Evolutionary conservation across 176 grass and related monocot genomes (phyloP).

Genomic region (Phoenix roebelenii): DNA sequence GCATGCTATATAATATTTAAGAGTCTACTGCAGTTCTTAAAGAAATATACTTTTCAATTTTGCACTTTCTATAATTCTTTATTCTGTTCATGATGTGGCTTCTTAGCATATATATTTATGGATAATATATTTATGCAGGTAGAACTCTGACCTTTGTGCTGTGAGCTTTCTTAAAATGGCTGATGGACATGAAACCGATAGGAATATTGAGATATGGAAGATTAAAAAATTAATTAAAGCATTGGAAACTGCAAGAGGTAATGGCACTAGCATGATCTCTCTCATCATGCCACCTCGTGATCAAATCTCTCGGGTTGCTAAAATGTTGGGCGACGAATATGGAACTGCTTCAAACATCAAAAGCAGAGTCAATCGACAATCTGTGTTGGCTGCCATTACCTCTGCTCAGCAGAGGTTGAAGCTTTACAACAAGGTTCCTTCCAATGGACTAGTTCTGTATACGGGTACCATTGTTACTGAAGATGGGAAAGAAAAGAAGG

Average conservation of each 20-base stretch:
- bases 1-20: too few species aligned
- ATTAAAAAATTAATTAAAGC: conserved; percentile 29
- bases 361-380: conserved; percentile 28
- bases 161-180: conserved; percentile 22
- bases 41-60: too few species aligned
- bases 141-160: not conserved
- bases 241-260: conserved; percentile 27
- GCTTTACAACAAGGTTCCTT: conserved; percentile 23
- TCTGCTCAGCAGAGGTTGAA: conserved; percentile 28
- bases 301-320: conserved; percentile 29
- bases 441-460: conserved; percentile 25
- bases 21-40: too few species aligned
- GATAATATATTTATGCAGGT: too few species aligned
- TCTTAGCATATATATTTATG: too few species aligned
- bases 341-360: conserved; percentile 37
- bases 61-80: too few species aligned
- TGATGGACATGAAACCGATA: conserved; percentile 19
- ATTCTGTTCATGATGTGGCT: too few species aligned
- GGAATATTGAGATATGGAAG: conserved; percentile 39
- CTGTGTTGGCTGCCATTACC: conserved; percentile 26
- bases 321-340: conserved; percentile 41
- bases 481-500: conserved; percentile 26
- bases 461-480: conserved; percentile 22
- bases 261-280: conserved; percentile 42
- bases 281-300: conserved; percentile 34